Evolutionary conservation across 495 filamentous ascomycete genomes (phyloP).

Genomic region (Tuber melanosporum): DNA sequence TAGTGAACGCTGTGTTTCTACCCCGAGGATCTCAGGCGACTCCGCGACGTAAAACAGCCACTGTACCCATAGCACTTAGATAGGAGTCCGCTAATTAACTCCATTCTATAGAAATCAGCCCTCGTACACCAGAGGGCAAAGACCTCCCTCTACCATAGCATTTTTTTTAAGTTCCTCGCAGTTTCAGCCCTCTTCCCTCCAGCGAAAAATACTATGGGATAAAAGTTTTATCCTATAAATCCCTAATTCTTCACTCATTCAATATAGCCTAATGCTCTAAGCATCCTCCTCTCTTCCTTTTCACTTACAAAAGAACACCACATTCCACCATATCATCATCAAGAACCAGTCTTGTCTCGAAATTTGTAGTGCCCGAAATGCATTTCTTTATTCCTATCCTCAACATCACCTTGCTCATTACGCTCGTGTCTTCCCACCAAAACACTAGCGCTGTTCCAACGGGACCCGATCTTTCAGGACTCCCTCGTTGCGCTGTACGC

Average conservation of each 20-base stretch:
- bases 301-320: neutral
- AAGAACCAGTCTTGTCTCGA: neutral
- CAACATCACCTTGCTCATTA: neutral
- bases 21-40: neutral
- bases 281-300: neutral
- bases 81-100: neutral
- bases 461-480: neutral
- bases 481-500: neutral
- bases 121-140: neutral
- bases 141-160: neutral
- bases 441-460: neutral
- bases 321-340: neutral
- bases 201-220: neutral
- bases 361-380: neutral
- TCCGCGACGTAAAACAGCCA: neutral
- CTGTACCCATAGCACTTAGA: neutral
- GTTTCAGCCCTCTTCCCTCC: neutral
- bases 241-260: neutral
- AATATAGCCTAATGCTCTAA: neutral
- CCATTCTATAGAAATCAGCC: neutral
- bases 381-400: neutral
- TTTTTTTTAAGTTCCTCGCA: neutral
- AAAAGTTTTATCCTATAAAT: neutral
- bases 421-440: neutral
- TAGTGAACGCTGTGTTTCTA: neutral